Evolutionary conservation across 2,329 filamentous ascomycete genomes (phyloP).

Genomic region (Penicillium palitans): DNA sequence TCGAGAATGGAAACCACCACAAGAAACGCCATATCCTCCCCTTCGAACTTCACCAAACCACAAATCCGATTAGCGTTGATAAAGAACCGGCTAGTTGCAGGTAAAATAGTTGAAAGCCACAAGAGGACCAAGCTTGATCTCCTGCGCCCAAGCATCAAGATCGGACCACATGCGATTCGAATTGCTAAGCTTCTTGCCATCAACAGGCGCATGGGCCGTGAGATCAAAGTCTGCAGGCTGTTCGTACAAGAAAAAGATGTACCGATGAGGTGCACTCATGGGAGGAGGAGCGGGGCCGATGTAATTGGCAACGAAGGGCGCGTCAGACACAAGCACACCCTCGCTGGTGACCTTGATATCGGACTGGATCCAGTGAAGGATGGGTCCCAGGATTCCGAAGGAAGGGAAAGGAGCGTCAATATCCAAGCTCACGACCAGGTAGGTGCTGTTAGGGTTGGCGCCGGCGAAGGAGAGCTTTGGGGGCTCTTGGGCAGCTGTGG

Average conservation of each 20-base stretch:
- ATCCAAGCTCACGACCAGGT: conserved; percentile 31
- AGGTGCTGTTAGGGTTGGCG: conserved; percentile 21
- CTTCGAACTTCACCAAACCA: neutral
- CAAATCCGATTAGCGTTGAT: neutral
- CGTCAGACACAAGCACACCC: conserved; percentile 11
- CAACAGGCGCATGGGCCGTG: conserved; percentile 35
- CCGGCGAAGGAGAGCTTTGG: conserved; percentile 22
- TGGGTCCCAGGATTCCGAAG: conserved; percentile 28
- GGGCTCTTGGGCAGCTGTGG: conserved; percentile 23
- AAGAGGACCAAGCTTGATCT: conserved; percentile 32
- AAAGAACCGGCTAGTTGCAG: conserved; percentile 22
- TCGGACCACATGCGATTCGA: conserved; percentile 46
- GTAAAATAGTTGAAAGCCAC: conserved; percentile 44
- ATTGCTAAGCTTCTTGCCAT: conserved; percentile 39
- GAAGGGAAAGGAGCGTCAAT: conserved; percentile 36
- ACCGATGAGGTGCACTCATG: conserved; percentile 50
- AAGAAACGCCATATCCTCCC: neutral
- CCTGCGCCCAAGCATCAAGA: conserved; percentile 44
- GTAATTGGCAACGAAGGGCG: conserved; percentile 39
- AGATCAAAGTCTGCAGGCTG: conserved; percentile 46
- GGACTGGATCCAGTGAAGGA: conserved; percentile 38
- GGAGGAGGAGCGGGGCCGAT: conserved; percentile 52
- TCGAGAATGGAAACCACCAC: neutral
- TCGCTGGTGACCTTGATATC: conserved; percentile 20
- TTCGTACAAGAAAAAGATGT: conserved; percentile 53